Evolutionary conservation across 371 early-diverging fungal species (phyloP).

Genomic region (Mucor lusitanicus): DNA sequence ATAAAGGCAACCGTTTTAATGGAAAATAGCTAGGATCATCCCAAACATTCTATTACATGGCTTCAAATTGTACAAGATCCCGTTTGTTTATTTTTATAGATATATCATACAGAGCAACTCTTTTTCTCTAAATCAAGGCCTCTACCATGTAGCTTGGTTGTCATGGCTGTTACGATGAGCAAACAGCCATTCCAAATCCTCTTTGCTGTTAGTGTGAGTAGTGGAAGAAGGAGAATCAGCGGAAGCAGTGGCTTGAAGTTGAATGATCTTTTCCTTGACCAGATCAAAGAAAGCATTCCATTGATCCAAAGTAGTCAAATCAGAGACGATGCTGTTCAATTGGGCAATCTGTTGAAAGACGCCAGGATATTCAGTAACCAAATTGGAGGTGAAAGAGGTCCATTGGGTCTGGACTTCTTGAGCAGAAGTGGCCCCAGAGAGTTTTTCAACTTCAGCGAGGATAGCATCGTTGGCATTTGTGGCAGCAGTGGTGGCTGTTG

Average conservation of each 20-base stretch:
- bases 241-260: slow-evolving; percentile 4
- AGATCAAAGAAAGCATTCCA: slow-evolving; percentile 17
- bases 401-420: slow-evolving; percentile 24
- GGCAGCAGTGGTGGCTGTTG: background rate
- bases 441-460: slow-evolving; percentile 15
- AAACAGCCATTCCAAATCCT: slow-evolving; percentile 24
- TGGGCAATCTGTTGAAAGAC: slow-evolving; percentile 11
- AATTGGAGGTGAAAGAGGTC: slow-evolving; percentile 16
- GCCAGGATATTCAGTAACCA: slow-evolving; percentile 19
- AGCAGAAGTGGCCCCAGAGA: slow-evolving; percentile 8
- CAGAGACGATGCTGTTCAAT: slow-evolving; percentile 9
- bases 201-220: slow-evolving; percentile 14
- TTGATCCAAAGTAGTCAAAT: slow-evolving; percentile 15
- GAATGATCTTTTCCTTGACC: slow-evolving; percentile 8
- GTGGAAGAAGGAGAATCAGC: background rate
- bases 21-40: too few species aligned
- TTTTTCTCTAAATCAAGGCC: background rate
- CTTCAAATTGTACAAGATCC: background rate
- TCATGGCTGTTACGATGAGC: slow-evolving; percentile 23
- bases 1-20: too few species aligned
- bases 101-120: background rate
- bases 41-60: background rate
- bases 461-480: slow-evolving; percentile 14
- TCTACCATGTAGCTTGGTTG: slow-evolving; percentile 28
- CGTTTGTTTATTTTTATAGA: background rate